Percentiles rank a stretch among this genome's conserved stretches.
Conservation (phyloP, 768 basidiomycete genomes). For the Favolaschia claudopus region DNA sequence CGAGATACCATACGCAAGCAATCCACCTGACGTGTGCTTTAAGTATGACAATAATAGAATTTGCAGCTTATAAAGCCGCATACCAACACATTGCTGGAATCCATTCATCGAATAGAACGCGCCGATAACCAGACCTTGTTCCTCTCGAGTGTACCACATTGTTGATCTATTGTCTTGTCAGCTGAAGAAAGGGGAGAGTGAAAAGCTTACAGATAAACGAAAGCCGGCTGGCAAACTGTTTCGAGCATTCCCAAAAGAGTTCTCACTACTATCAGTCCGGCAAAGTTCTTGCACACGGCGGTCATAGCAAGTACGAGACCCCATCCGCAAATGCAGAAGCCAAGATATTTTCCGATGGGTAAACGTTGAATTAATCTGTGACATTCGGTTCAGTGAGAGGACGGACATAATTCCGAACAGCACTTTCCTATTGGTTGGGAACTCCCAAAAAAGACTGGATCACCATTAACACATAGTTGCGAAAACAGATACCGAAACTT, state of each 20-base stretch:
- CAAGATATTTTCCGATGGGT: conserved; percentile 58
- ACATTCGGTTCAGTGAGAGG: background rate
- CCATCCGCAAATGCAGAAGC: conserved; percentile 42
- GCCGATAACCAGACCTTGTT: conserved; percentile 55
- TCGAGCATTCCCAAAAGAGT: conserved; percentile 58
- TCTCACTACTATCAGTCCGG: conserved; percentile 52
- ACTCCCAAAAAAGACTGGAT: conserved; percentile 49
- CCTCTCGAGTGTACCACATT: conserved; percentile 61
- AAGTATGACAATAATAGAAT: background rate
- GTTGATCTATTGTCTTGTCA: conserved; percentile 41
- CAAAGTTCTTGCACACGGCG: conserved; percentile 54
- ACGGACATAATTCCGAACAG: background rate
- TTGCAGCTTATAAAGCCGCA: background rate
- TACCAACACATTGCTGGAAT: conserved; percentile 54
- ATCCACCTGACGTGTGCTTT: conserved; percentile 31
- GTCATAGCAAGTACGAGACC: conserved; percentile 57
- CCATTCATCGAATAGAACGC: conserved; percentile 57
- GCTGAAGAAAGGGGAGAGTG: background rate
- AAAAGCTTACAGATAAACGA: conserved; percentile 48
- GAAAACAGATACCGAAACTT: conserved; percentile 9
- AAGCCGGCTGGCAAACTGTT: conserved; percentile 55
- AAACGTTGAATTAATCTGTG: conserved; percentile 52
- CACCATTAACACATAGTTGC: background rate
- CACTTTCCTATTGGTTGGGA: conserved; percentile 48
- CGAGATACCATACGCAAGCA: conserved; percentile 58